Evolutionary conservation across 805 yeast genomes (phyloP).

Genomic region (Candida ulmi): DNA sequence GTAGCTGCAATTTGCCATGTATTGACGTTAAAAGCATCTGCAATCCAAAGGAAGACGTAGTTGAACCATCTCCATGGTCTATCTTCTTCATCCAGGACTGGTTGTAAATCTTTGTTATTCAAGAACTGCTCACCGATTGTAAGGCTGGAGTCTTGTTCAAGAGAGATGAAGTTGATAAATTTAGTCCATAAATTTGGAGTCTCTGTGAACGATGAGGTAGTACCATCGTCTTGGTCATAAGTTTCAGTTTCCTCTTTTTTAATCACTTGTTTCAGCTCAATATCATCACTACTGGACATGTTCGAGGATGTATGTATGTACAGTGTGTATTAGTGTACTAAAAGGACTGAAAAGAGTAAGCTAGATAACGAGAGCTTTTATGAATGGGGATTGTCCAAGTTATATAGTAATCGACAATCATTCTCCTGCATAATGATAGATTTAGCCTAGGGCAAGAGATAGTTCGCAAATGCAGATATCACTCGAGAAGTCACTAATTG

Average conservation of each 20-base stretch:
- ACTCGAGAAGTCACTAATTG: too few species aligned
- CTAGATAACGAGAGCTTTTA: too few species aligned
- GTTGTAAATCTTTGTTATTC: conserved; percentile 69
- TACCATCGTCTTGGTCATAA: conserved; percentile 8
- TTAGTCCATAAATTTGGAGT: conserved; percentile 26
- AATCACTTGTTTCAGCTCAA: not conserved
- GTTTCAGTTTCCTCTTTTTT: not conserved
- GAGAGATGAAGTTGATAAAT: conserved; percentile 4
- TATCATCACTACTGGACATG: too few species aligned
- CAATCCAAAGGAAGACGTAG: conserved; percentile 77
- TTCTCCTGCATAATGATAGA: too few species aligned
- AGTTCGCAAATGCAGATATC: too few species aligned
- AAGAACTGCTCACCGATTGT: conserved; percentile 59
- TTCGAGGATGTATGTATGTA: too few species aligned
- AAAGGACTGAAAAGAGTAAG: too few species aligned
- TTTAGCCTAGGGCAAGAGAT: too few species aligned
- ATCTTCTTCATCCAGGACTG: conserved; percentile 61
- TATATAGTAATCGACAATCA: too few species aligned
- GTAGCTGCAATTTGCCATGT: conserved; percentile 92
- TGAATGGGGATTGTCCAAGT: too few species aligned
- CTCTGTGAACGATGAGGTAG: conserved; percentile 7
- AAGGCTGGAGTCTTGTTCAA: conserved; percentile 27
- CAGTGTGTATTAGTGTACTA: too few species aligned
- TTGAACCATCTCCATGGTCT: conserved; percentile 86
- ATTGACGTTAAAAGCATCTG: conserved; percentile 84